Percentiles rank a stretch among this genome's conserved stretches.
Conservation (phyloP, 2,329 filamentous ascomycete genomes). For the Bipolaris bicolor region DNA sequence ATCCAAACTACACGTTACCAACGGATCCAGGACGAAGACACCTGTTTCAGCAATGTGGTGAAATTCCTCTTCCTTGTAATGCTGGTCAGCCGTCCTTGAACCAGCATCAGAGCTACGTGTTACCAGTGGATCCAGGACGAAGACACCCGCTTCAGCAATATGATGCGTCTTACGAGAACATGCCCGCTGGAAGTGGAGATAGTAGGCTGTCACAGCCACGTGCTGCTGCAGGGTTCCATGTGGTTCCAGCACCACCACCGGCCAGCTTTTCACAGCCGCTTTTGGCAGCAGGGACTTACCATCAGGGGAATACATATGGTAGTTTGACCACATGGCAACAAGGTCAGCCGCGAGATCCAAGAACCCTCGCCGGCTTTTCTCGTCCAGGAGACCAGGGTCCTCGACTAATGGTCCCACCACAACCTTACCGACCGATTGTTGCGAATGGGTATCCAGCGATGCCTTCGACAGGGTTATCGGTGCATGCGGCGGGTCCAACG, state of each 20-base stretch:
- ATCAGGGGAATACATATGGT: not conserved
- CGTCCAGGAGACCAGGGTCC: no score
- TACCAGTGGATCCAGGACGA: not conserved
- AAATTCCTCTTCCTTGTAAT: not conserved
- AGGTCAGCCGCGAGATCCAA: not conserved
- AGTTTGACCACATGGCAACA: not conserved
- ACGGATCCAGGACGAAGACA: not conserved
- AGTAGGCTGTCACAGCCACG: not conserved
- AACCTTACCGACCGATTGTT: not conserved
- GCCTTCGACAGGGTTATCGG: not conserved
- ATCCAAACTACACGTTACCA: not conserved
- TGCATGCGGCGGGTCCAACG: not conserved
- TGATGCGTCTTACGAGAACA: not conserved
- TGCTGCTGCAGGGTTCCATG: not conserved
- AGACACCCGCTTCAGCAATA: not conserved
- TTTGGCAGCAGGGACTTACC: not conserved
- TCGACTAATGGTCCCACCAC: not conserved
- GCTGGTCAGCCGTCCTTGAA: not conserved
- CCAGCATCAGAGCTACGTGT: not conserved
- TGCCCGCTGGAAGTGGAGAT: not conserved
- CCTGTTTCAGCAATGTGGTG: not conserved
- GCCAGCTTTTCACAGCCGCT: no score
- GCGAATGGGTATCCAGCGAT: not conserved
- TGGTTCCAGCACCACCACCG: no score
- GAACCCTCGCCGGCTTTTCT: not conserved